These are phyloP conservation scores for Lathyrus sativus DNA, from an alignment of 306 rosid species.

Conservation along the genomic window DNA sequence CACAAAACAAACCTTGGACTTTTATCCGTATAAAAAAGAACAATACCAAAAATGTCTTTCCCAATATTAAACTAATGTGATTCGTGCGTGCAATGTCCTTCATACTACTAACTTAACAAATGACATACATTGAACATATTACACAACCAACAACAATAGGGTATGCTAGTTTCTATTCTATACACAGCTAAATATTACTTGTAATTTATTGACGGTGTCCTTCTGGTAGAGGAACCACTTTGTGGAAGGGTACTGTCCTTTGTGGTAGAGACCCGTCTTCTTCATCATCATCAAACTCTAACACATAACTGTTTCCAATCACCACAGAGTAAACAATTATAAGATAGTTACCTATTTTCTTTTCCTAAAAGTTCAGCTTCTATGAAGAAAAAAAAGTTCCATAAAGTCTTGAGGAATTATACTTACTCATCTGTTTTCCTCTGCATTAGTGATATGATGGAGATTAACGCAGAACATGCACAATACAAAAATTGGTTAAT, in stretches of 20 bases:
- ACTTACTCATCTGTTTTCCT: conserved; percentile 98
- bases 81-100: background rate
- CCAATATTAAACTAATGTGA: conserved; percentile 5
- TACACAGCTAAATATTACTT: conserved; percentile 45
- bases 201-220: conserved; percentile 83
- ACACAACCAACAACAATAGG: conserved; percentile 30
- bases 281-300: conserved; percentile 98
- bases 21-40: background rate
- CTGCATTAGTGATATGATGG: conserved; percentile 52
- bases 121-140: conserved; percentile 16
- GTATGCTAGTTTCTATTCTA: conserved; percentile 32
- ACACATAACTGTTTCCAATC: conserved; percentile 68
- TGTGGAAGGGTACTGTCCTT: conserved; percentile 88
- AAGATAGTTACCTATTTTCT: background rate
- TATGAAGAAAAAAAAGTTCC: background rate
- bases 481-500: conserved; percentile 48
- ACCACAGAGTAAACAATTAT: conserved; percentile 29
- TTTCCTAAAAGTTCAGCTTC: background rate
- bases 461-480: conserved; percentile 47
- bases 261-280: conserved; percentile 96
- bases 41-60: background rate
- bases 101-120: conserved; percentile 1
- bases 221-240: conserved; percentile 87
- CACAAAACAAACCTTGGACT: background rate
- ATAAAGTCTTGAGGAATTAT: conserved; percentile 25